Percentiles rank a stretch among this genome's conserved stretches.
phyloP scores from a whole-genome alignment of 208 protist genomes.

The Leishmania arabica region DNA sequence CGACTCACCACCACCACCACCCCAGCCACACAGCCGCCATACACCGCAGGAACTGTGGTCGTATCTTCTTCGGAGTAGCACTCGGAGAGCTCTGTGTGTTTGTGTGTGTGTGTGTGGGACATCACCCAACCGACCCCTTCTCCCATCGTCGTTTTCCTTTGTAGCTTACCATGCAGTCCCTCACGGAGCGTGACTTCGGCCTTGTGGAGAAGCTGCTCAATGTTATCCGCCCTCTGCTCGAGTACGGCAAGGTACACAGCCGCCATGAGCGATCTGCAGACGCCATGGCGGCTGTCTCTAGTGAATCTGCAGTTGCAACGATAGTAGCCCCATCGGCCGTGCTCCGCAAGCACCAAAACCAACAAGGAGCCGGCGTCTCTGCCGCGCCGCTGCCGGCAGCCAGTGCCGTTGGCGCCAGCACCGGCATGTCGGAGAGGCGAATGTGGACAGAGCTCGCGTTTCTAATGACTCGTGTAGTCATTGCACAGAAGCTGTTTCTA shows the following conservation, averaged over 20 bases:
- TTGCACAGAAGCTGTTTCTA: slow-evolving; percentile 52
- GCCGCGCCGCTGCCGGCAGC: background rate
- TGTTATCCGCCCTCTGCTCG: slow-evolving; percentile 41
- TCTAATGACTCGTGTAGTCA: slow-evolving; percentile 66
- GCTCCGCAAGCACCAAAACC: slow-evolving; percentile 28
- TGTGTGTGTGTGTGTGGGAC: background rate
- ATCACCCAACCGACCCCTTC: background rate
- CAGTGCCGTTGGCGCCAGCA: background rate
- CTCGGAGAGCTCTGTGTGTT: background rate
- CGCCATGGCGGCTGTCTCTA: background rate
- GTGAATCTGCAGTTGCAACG: background rate
- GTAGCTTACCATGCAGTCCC: slow-evolving; percentile 33
- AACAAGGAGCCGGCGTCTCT: background rate
- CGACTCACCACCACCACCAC: background rate
- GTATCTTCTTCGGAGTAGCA: background rate
- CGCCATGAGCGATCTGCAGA: background rate
- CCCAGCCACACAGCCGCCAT: background rate
- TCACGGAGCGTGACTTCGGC: slow-evolving; percentile 63
- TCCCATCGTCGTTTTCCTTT: background rate
- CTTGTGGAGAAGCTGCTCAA: slow-evolving; percentile 73
- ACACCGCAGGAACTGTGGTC: background rate
- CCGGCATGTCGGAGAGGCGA: slow-evolving; percentile 31
- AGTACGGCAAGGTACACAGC: slow-evolving; percentile 19
- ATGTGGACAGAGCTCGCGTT: slow-evolving; percentile 73
- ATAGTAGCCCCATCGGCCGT: slow-evolving; percentile 27